phyloP scores from a whole-genome alignment of 2,329 filamentous ascomycete species.

The Clonostachys sp. region DNA sequence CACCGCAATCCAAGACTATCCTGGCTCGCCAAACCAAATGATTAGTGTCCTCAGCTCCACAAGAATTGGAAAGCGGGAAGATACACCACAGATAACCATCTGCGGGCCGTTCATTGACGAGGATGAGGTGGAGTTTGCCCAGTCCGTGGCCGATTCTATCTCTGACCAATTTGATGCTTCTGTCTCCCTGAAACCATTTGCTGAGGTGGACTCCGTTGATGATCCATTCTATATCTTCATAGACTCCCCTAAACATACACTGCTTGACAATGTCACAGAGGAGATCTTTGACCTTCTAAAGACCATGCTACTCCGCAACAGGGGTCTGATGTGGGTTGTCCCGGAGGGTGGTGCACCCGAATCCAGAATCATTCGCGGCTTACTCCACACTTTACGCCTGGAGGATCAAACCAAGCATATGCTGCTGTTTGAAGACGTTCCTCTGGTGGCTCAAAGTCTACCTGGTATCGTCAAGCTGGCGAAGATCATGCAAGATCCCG shows the following conservation, averaged over 20 bases:
- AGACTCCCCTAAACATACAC: background rate
- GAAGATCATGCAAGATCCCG: background rate
- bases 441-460: background rate
- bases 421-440: conserved; percentile 2
- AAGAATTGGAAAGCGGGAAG: background rate
- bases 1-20: background rate
- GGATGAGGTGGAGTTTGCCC: background rate
- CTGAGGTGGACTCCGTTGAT: background rate
- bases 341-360: conserved; percentile 3
- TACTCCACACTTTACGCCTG: conserved; percentile 5
- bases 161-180: background rate
- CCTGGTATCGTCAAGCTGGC: conserved; percentile 3
- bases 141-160: background rate
- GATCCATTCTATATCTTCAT: conserved; percentile 1
- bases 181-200: background rate
- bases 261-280: background rate
- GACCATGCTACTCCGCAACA: conserved; percentile 2
- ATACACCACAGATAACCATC: background rate
- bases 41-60: background rate
- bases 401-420: conserved; percentile 3
- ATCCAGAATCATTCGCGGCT: conserved; percentile 3
- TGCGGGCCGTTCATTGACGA: background rate
- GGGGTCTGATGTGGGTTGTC: conserved; percentile 6
- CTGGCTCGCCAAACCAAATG: background rate
- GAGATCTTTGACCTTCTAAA: conserved; percentile 4